phyloP scores from a whole-genome alignment of 1,284 basidiomycete genomes.

The Austroboletus rostrupii region DNA sequence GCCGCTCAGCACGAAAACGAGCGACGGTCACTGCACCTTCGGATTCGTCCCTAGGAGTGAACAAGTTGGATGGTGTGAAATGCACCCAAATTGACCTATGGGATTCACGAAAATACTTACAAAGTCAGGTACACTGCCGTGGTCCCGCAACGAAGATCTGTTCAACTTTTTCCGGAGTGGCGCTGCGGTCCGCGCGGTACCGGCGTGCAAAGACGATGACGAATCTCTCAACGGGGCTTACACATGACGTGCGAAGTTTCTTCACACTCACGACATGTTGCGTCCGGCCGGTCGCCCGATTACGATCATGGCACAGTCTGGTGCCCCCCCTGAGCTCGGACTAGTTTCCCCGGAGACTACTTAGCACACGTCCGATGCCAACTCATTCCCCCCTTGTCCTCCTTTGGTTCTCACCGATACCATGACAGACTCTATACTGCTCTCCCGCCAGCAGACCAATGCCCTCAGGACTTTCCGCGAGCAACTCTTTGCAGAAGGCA shows the following conservation, averaged over 20 bases:
- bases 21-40: too few species aligned
- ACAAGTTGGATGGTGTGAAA: too few species aligned
- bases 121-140: too few species aligned
- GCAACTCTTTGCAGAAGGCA: slow-evolving; percentile 46
- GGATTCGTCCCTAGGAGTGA: too few species aligned
- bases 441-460: slow-evolving; percentile 22
- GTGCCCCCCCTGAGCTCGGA: not conserved
- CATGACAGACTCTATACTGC: not conserved
- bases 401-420: slow-evolving; percentile 14
- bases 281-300: not conserved
- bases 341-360: not conserved
- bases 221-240: not conserved
- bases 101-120: too few species aligned
- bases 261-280: too few species aligned
- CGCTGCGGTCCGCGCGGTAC: too few species aligned
- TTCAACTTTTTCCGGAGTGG: too few species aligned
- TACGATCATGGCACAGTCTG: not conserved
- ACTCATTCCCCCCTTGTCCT: not conserved
- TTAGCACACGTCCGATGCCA: not conserved
- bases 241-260: not conserved
- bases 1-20: too few species aligned
- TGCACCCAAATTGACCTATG: too few species aligned
- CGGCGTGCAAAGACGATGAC: not conserved
- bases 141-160: too few species aligned
- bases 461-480: slow-evolving; percentile 39